phyloP scores from a whole-genome alignment of 2,329 filamentous ascomycete species.

The Neocucurbitaria cava region DNA sequence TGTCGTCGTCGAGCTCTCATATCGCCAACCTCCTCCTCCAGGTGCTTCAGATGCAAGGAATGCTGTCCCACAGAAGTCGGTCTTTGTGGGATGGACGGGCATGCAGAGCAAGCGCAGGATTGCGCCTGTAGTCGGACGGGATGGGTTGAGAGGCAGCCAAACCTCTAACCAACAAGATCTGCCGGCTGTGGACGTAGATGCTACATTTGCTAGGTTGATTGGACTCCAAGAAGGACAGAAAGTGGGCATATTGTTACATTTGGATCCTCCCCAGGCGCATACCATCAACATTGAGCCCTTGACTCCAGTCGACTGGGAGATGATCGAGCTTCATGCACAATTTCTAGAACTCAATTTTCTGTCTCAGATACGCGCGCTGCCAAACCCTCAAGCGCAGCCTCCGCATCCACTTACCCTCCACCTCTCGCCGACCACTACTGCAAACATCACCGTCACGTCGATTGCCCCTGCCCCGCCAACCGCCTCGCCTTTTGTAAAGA shows the following conservation, averaged over 20 bases:
- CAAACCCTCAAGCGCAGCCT: conserved; percentile 73
- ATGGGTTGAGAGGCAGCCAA: conserved; percentile 71
- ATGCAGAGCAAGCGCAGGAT: conserved; percentile 91
- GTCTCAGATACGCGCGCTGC: conserved; percentile 89
- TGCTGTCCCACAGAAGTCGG: conserved; percentile 65
- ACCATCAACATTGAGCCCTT: conserved; percentile 97
- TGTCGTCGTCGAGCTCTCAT: conserved; percentile 91
- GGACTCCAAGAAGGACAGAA: conserved; percentile 84
- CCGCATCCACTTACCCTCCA: conserved; percentile 88
- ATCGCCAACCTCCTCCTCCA: conserved; percentile 65
- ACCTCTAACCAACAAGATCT: conserved; percentile 75
- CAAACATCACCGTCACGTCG: conserved; percentile 85
- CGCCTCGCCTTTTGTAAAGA: conserved; percentile 83
- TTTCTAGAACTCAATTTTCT: conserved; percentile 95
- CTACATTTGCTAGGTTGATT: conserved; percentile 78
- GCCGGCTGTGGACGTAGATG: conserved; percentile 83
- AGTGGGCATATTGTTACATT: conserved; percentile 72
- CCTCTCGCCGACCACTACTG: conserved; percentile 92
- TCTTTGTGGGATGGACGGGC: conserved; percentile 95
- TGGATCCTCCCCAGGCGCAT: conserved; percentile 89
- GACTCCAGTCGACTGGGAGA: conserved; percentile 97
- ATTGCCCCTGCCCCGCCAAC: conserved; percentile 76
- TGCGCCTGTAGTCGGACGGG: conserved; percentile 74
- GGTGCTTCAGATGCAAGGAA: conserved; percentile 45
- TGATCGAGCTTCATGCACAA: conserved; percentile 95